Evolutionary conservation across 768 basidiomycete genomes (phyloP).

Genomic region (Candolleomyces efflorescens): DNA sequence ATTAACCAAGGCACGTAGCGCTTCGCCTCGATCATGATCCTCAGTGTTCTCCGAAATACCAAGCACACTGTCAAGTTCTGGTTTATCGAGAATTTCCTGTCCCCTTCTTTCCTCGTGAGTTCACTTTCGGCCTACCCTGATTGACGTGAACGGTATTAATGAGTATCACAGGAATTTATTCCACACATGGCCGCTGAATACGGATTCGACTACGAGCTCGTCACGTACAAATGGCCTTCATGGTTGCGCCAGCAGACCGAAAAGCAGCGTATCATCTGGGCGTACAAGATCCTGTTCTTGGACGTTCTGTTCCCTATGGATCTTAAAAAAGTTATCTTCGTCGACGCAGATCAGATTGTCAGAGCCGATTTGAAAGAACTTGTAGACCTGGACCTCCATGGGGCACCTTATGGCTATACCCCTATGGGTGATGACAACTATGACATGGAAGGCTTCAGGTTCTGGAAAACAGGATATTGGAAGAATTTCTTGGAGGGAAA

Average conservation of each 20-base stretch:
- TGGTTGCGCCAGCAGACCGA: constrained; percentile 97
- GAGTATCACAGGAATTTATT: constrained; percentile 72
- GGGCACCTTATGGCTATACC: constrained; percentile 92
- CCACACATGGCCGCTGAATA: constrained; percentile 90
- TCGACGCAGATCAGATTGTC: constrained; percentile 97
- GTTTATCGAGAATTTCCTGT: constrained; percentile 99
- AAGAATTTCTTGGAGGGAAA: constrained; percentile 76
- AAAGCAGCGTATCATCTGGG: constrained; percentile 99
- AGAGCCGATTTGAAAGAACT: constrained; percentile 94
- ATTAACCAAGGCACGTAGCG: constrained; percentile 45
- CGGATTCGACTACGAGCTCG: constrained; percentile 92
- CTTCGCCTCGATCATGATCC: constrained; percentile 97
- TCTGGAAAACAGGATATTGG: constrained; percentile 99
- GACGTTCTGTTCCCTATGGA: constrained; percentile 99
- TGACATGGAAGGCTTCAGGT: constrained; percentile 97
- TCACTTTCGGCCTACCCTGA: neutral
- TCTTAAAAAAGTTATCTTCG: constrained; percentile 98
- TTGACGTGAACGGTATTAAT: neutral
- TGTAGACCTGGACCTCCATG: constrained; percentile 88
- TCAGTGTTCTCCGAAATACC: constrained; percentile 93
- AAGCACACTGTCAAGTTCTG: constrained; percentile 97
- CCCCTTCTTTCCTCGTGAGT: constrained; percentile 89
- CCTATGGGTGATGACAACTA: constrained; percentile 96
- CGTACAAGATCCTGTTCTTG: constrained; percentile 98
- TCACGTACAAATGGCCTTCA: constrained; percentile 99